Percentiles rank a stretch among this genome's conserved stretches.
Evolutionary conservation across 768 basidiomycete species (phyloP).

Genomic region (Butyriboletus loyo): DNA sequence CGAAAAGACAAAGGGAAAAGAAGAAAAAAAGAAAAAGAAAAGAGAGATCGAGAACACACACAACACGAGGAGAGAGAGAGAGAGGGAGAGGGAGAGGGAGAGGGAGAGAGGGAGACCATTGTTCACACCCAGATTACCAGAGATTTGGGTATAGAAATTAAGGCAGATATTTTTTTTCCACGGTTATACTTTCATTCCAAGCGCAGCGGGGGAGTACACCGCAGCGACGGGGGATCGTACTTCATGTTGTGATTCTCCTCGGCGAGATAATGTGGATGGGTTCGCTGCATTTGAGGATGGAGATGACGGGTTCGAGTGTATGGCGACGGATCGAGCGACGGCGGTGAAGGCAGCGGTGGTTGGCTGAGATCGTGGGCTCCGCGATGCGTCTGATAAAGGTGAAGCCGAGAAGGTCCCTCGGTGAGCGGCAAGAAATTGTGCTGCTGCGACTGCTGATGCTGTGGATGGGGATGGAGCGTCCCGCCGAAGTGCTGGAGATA

Average conservation of each 20-base stretch:
- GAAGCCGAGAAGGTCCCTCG: constrained; percentile 31
- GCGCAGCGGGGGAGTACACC: constrained; percentile 42
- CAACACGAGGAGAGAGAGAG: not conserved
- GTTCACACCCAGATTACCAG: constrained; percentile 27
- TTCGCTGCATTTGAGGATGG: constrained; percentile 34
- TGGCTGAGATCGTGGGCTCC: constrained; percentile 33
- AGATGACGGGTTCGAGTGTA: constrained; percentile 30
- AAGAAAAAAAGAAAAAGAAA: no score
- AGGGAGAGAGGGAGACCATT: constrained; percentile 14
- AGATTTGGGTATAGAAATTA: constrained; percentile 25
- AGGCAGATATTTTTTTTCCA: constrained; percentile 8
- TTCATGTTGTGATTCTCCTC: constrained; percentile 38
- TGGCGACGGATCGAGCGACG: constrained; percentile 32
- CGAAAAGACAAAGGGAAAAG: not conserved
- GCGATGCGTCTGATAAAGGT: constrained; percentile 35
- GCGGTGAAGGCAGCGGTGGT: constrained; percentile 27
- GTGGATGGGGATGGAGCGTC: constrained; percentile 30
- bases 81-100: not conserved
- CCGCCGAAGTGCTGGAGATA: constrained; percentile 38
- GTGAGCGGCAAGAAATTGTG: constrained; percentile 24
- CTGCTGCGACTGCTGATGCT: constrained; percentile 27
- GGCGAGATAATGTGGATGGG: constrained; percentile 35
- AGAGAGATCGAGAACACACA: constrained; percentile 1
- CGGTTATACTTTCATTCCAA: constrained; percentile 47
- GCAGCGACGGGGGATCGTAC: constrained; percentile 44